Conservation (phyloP, 1,139 yeast genomes). For the Hansenula lynferdii region DNA sequence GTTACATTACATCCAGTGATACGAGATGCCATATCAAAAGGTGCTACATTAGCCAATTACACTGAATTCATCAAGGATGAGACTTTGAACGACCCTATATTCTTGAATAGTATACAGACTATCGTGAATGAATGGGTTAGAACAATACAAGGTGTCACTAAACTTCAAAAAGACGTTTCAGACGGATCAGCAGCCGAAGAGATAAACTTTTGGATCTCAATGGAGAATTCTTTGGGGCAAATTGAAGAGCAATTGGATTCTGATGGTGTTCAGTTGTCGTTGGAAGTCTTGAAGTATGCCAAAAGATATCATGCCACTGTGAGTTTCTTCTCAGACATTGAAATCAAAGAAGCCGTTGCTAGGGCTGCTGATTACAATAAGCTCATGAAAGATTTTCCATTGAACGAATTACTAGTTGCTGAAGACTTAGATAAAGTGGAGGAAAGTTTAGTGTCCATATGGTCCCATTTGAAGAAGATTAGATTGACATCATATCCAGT, state of each 20-base stretch:
- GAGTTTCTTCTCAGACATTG: constrained; percentile 68
- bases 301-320: constrained; percentile 79
- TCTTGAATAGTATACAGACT: constrained; percentile 62
- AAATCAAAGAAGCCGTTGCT: constrained; percentile 53
- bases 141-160: constrained; percentile 55
- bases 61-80: constrained; percentile 30
- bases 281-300: constrained; percentile 60
- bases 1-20: constrained; percentile 51
- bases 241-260: constrained; percentile 56
- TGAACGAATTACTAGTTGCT: constrained; percentile 53
- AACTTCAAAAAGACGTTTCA: constrained; percentile 40
- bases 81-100: constrained; percentile 42
- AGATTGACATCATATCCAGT: constrained; percentile 63
- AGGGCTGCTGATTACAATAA: constrained; percentile 53
- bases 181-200: constrained; percentile 68
- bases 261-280: constrained; percentile 51
- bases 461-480: constrained; percentile 61
- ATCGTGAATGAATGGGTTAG: constrained; percentile 72
- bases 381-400: constrained; percentile 66
- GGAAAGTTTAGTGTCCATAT: constrained; percentile 42
- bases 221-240: constrained; percentile 57
- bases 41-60: constrained; percentile 24
- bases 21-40: constrained; percentile 32
- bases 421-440: constrained; percentile 41
- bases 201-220: constrained; percentile 71